Conservation (phyloP, 2,329 filamentous ascomycete genomes). For the Cytospora piceicola region DNA sequence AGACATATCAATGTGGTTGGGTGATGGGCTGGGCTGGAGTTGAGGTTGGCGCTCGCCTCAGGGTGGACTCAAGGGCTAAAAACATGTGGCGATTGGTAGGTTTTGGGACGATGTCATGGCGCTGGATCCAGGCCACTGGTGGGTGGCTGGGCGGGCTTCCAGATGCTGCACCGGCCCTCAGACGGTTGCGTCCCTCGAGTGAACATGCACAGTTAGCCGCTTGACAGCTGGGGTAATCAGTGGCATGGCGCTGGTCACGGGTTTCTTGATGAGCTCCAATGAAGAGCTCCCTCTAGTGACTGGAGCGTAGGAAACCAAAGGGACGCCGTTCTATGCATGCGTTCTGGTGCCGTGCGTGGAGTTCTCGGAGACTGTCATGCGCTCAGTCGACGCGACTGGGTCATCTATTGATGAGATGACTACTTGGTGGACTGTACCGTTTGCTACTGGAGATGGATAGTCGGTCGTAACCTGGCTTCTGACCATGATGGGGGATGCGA, state of each 20-base stretch:
- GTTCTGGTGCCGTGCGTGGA: too few relatives aligned
- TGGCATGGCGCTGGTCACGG: neutral
- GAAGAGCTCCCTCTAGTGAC: neutral
- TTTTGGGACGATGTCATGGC: conserved; percentile 11
- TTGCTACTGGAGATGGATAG: too few relatives aligned
- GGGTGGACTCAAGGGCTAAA: conserved; percentile 1
- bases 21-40: conserved; percentile 19
- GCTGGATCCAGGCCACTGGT: neutral
- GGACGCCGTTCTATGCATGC: neutral
- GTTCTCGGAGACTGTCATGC: neutral
- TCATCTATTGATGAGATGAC: neutral
- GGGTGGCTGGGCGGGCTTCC: neutral
- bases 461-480: too few relatives aligned
- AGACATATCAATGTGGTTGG: conserved; percentile 3
- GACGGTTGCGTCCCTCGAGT: neutral
- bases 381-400: too few relatives aligned
- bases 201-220: neutral
- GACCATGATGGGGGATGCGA: too few relatives aligned
- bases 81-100: conserved; percentile 13
- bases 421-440: neutral
- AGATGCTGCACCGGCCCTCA: neutral
- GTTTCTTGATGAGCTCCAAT: neutral
- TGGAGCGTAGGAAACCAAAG: neutral
- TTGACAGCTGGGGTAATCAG: neutral
- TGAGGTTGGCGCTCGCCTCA: conserved; percentile 18